Conservation (phyloP, 257 asterid species). For the Nicotiana benthamiana region DNA sequence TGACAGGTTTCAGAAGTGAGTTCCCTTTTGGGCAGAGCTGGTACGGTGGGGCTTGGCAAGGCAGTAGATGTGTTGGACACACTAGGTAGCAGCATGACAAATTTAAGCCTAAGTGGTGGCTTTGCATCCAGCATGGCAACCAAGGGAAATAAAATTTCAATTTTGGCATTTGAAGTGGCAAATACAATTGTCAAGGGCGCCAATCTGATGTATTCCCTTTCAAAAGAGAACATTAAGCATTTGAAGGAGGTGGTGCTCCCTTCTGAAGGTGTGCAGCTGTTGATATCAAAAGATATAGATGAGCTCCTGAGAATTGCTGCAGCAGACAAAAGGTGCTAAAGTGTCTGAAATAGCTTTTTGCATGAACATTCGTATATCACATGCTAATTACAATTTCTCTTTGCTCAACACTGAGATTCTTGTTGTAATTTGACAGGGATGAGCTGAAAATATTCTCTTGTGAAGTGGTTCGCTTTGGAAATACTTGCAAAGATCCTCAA, state of each 20-base stretch:
- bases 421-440: constrained; percentile 40
- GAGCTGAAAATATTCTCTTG: constrained; percentile 75
- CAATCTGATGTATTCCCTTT: constrained; percentile 75
- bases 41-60: constrained; percentile 43
- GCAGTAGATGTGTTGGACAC: constrained; percentile 95
- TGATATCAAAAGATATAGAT: constrained; percentile 71
- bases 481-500: constrained; percentile 97
- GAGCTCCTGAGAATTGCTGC: constrained; percentile 85
- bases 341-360: neutral
- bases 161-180: constrained; percentile 95
- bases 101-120: constrained; percentile 70
- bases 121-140: constrained; percentile 80
- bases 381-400: constrained; percentile 1
- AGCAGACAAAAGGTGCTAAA: constrained; percentile 74
- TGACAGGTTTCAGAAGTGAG: constrained; percentile 91
- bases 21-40: constrained; percentile 83
- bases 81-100: constrained; percentile 96
- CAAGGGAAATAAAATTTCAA: constrained; percentile 72
- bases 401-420: neutral
- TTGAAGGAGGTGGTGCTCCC: constrained; percentile 80
- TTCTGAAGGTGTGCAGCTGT: constrained; percentile 81
- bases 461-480: constrained; percentile 92
- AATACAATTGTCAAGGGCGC: constrained; percentile 95
- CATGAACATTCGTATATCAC: neutral
- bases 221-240: constrained; percentile 55